Evolutionary conservation across 2,329 filamentous ascomycete species (phyloP).

Genomic region (Meredithiella fracta): DNA sequence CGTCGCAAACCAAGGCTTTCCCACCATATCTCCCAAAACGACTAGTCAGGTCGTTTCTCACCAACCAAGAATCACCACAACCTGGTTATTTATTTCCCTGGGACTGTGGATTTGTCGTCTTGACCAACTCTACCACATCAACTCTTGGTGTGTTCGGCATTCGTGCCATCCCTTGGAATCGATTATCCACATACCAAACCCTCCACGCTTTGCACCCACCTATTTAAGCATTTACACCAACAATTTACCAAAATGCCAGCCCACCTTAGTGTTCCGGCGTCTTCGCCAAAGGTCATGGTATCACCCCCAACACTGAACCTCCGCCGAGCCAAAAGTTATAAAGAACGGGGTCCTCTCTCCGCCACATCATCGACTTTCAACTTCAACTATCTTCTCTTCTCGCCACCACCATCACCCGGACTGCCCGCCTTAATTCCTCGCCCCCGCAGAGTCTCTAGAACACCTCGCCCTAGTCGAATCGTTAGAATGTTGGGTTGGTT

Average conservation of each 20-base stretch:
- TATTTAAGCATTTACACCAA: slow-evolving; percentile 3
- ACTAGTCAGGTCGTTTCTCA: not conserved
- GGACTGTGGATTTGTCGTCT: not conserved
- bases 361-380: slow-evolving; percentile 46
- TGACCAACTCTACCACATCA: not conserved
- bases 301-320: slow-evolving; percentile 41
- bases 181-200: slow-evolving; percentile 1
- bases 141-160: not conserved
- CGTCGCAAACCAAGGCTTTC: not conserved
- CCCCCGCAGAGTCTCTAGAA: slow-evolving; percentile 42
- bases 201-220: not conserved
- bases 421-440: slow-evolving; percentile 52
- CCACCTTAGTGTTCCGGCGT: slow-evolving; percentile 29
- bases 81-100: not conserved
- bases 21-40: not conserved
- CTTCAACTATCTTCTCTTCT: slow-evolving; percentile 52
- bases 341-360: slow-evolving; percentile 38
- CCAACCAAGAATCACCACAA: no score
- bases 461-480: slow-evolving; percentile 41
- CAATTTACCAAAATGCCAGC: slow-evolving; percentile 25
- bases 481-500: slow-evolving; percentile 40
- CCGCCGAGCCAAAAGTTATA: slow-evolving; percentile 41
- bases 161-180: not conserved
- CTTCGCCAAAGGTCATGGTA: slow-evolving; percentile 35
- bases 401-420: slow-evolving; percentile 52